These are phyloP conservation scores for Pontederia paniculata DNA, from an alignment of 176 grass and related monocot genomes.

Conservation along the genomic window DNA sequence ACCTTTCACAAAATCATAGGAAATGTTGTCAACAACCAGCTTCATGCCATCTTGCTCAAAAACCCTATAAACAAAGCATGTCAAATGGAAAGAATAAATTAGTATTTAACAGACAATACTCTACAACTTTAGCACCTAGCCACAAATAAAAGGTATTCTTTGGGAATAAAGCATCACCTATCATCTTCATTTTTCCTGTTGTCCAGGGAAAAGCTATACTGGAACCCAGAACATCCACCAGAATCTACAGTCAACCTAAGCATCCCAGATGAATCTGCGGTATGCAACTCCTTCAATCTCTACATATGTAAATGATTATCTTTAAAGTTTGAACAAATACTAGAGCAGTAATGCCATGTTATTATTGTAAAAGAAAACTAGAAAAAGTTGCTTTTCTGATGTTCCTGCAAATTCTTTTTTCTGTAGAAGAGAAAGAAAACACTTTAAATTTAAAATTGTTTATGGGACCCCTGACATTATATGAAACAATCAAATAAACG, in stretches of 20 bases:
- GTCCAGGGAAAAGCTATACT: constrained; percentile 78
- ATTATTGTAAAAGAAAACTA: too few relatives aligned
- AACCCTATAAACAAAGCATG: constrained; percentile 27
- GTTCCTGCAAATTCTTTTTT: too few relatives aligned
- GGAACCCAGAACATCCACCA: constrained; percentile 86
- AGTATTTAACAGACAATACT: neutral
- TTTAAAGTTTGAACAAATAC: too few relatives aligned
- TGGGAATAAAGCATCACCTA: constrained; percentile 17
- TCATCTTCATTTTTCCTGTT: constrained; percentile 40
- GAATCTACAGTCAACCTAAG: constrained; percentile 71
- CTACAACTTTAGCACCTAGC: neutral
- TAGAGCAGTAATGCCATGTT: too few relatives aligned
- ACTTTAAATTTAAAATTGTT: too few relatives aligned
- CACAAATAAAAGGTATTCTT: neutral
- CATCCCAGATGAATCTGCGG: constrained; percentile 50
- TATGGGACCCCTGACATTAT: too few relatives aligned
- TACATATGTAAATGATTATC: constrained; percentile 17
- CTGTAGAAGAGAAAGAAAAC: too few relatives aligned
- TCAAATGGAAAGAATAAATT: neutral
- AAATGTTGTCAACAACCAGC: constrained; percentile 73
- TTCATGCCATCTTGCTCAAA: constrained; percentile 79
- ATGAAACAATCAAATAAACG: too few relatives aligned
- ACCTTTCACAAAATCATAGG: constrained; percentile 94
- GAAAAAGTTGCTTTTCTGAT: too few relatives aligned
- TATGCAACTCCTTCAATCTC: constrained; percentile 70